phyloP scores from a whole-genome alignment of 2,329 filamentous ascomycete species.

The Epichloe hybrida region DNA sequence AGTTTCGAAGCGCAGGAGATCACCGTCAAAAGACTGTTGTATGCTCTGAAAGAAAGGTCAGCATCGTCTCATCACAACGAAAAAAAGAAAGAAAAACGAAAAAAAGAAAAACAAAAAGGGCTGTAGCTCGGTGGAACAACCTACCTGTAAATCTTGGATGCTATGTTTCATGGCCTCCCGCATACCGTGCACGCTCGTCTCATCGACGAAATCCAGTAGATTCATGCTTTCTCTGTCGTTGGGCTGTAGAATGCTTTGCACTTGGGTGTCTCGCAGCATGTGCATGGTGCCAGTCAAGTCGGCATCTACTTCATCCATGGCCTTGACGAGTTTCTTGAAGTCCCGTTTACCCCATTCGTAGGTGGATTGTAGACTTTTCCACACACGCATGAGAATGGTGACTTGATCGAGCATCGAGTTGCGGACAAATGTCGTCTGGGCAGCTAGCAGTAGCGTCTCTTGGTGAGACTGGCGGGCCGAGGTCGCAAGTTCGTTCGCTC shows the following conservation, averaged over 20 bases:
- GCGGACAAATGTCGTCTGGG: conserved; percentile 55
- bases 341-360: conserved; percentile 46
- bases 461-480: conserved; percentile 63
- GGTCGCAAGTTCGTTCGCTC: conserved; percentile 75
- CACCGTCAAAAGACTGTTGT: conserved; percentile 62
- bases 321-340: conserved; percentile 47
- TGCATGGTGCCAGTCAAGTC: conserved; percentile 54
- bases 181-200: conserved; percentile 52
- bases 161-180: conserved; percentile 53
- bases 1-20: conserved; percentile 61
- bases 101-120: too few relatives aligned
- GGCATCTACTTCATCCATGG: conserved; percentile 52
- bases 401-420: conserved; percentile 45
- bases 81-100: too few relatives aligned
- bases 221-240: conserved; percentile 44
- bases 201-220: conserved; percentile 65
- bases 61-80: background rate
- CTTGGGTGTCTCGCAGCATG: conserved; percentile 47
- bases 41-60: conserved; percentile 30
- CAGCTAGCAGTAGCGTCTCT: conserved; percentile 59
- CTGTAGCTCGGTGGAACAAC: conserved; percentile 3
- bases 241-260: conserved; percentile 51
- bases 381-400: conserved; percentile 36
- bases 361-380: conserved; percentile 36
- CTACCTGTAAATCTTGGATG: conserved; percentile 56